A percentile compares a stretch with the other conserved stretches of the same genome.
Evolutionary conservation across 2,329 filamentous ascomycete species (phyloP).

Genomic region (Coleophoma cylindrospora): DNA sequence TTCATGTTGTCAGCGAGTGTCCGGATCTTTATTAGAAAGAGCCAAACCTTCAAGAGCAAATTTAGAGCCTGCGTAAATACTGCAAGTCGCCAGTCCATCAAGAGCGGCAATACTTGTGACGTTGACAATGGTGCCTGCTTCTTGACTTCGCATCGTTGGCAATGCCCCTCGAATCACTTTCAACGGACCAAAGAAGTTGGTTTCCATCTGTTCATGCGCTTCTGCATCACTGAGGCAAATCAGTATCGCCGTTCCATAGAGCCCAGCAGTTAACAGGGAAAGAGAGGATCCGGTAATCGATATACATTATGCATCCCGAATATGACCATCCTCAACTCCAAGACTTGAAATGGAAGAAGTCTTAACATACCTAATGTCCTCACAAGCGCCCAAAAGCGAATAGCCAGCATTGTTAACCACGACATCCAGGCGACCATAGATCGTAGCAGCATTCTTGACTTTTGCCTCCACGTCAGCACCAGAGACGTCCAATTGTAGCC

Average conservation of each 20-base stretch:
- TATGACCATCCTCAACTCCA: too few species aligned
- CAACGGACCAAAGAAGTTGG: background rate
- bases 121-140: background rate
- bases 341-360: too few species aligned
- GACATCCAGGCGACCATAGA: conserved; percentile 9
- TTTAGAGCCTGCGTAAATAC: background rate
- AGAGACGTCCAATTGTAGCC: conserved; percentile 13
- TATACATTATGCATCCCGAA: too few species aligned
- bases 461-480: background rate
- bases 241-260: too few species aligned
- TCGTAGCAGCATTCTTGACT: background rate
- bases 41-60: background rate
- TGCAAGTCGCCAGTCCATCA: background rate
- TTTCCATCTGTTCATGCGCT: background rate
- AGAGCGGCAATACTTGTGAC: background rate
- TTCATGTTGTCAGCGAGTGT: too few species aligned
- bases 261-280: too few species aligned
- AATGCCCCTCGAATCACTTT: background rate
- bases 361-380: conserved; percentile 31
- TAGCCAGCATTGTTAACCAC: conserved; percentile 16
- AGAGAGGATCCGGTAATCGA: too few species aligned
- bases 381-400: conserved; percentile 42
- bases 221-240: too few species aligned
- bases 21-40: too few species aligned
- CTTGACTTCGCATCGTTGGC: background rate